These are phyloP conservation scores for Apiotrichum brassicae DNA, from an alignment of 1,284 basidiomycete genomes.

Conservation along the genomic window DNA sequence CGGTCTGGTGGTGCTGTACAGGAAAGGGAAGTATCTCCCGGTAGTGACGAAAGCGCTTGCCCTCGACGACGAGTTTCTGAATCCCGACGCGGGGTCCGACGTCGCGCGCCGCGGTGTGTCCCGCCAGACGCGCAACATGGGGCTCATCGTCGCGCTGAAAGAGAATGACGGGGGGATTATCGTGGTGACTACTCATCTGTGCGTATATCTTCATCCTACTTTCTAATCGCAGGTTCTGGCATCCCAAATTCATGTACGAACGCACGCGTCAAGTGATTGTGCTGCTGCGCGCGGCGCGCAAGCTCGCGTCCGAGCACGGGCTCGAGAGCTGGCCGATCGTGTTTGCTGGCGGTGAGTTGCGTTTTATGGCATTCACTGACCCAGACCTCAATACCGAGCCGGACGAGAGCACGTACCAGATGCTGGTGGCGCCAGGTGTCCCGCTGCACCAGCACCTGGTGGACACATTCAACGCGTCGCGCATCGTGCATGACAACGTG, in stretches of 20 bases:
- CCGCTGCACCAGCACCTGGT: constrained; percentile 55
- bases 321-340: constrained; percentile 65
- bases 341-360: constrained; percentile 65
- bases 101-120: constrained; percentile 52
- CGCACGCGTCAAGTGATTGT: constrained; percentile 59
- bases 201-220: too few species aligned
- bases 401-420: constrained; percentile 72
- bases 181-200: constrained; percentile 60
- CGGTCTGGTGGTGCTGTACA: constrained; percentile 73
- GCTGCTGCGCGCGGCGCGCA: constrained; percentile 59
- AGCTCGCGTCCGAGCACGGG: constrained; percentile 54
- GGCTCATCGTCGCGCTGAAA: constrained; percentile 62
- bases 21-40: constrained; percentile 52
- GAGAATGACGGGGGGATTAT: constrained; percentile 50
- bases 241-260: constrained; percentile 87
- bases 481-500: constrained; percentile 74
- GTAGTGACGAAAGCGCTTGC: constrained; percentile 27
- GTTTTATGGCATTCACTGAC: neutral
- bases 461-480: constrained; percentile 57
- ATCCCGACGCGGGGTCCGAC: neutral
- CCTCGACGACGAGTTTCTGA: constrained; percentile 14
- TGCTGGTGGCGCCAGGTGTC: constrained; percentile 59
- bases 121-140: constrained; percentile 77
- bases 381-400: constrained; percentile 91
- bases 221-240: constrained; percentile 84